Evolutionary conservation across 2,329 filamentous ascomycete genomes (phyloP).

Genomic region (Calycina marina): DNA sequence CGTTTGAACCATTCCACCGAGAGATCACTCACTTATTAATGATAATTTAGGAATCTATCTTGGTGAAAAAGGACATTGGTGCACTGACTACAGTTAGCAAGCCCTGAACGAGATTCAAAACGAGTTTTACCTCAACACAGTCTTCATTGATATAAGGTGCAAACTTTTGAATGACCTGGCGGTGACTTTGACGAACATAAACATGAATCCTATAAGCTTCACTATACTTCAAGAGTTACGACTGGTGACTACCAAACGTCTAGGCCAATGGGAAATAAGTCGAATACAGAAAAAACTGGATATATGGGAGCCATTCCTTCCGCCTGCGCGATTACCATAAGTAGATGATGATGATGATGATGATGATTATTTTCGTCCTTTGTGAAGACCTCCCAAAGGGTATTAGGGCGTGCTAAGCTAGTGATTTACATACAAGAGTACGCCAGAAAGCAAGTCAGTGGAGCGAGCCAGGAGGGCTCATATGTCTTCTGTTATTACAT

Average conservation of each 20-base stretch:
- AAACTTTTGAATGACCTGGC: constrained; percentile 5
- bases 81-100: constrained; percentile 1
- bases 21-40: neutral
- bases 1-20: neutral
- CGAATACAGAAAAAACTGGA: neutral
- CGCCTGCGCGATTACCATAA: too few species aligned
- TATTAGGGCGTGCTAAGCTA: neutral
- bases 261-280: neutral
- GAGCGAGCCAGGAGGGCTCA: too few species aligned
- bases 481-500: too few species aligned
- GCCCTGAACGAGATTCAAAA: neutral
- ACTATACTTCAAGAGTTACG: neutral
- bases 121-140: constrained; percentile 5
- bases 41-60: constrained; percentile 11
- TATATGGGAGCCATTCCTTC: too few species aligned
- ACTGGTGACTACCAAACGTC: neutral
- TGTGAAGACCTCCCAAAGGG: too few species aligned
- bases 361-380: too few species aligned
- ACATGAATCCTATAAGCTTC: neutral
- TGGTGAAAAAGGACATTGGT: constrained; percentile 9
- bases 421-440: too few species aligned
- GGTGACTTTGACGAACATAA: constrained; percentile 4
- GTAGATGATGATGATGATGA: too few species aligned
- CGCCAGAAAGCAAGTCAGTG: too few species aligned
- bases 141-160: constrained; percentile 5